These are phyloP conservation scores for Phytophthora melonis DNA, from an alignment of 352 stramenopile species.

Conservation along the genomic window DNA sequence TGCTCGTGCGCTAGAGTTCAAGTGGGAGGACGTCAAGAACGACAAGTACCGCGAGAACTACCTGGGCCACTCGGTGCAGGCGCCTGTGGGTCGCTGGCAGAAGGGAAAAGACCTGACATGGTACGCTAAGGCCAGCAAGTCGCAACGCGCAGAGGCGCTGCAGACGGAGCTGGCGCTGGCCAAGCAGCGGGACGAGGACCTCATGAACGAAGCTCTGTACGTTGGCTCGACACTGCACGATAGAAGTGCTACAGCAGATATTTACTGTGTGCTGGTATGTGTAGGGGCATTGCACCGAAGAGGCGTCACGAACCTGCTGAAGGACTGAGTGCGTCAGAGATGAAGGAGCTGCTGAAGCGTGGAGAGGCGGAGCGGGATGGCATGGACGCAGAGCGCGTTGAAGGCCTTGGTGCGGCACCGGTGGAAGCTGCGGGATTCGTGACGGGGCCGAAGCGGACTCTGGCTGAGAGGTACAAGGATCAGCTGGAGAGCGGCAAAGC, in stretches of 20 bases:
- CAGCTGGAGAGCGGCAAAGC: slow-evolving; percentile 56
- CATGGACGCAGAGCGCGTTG: slow-evolving; percentile 79
- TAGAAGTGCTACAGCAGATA: background rate
- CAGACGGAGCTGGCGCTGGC: slow-evolving; percentile 73
- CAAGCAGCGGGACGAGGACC: slow-evolving; percentile 88
- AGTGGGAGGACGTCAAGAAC: slow-evolving; percentile 95
- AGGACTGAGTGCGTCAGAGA: slow-evolving; percentile 75
- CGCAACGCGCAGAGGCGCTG: slow-evolving; percentile 59
- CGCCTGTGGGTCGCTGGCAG: slow-evolving; percentile 90
- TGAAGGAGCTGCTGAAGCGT: slow-evolving; percentile 88
- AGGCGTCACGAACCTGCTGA: slow-evolving; percentile 53
- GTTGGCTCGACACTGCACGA: slow-evolving; percentile 15
- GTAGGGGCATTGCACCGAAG: slow-evolving; percentile 73
- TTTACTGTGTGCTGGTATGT: background rate
- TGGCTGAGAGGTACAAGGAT: slow-evolving; percentile 80
- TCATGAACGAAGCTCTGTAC: slow-evolving; percentile 92
- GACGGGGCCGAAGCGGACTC: slow-evolving; percentile 64
- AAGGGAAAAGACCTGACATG: slow-evolving; percentile 91
- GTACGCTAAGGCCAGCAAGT: slow-evolving; percentile 86
- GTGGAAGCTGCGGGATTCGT: slow-evolving; percentile 54
- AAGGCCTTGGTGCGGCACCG: slow-evolving; percentile 85
- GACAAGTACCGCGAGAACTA: slow-evolving; percentile 95
- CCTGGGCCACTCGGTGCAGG: slow-evolving; percentile 88
- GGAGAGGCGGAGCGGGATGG: slow-evolving; percentile 78
- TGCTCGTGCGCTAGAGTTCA: slow-evolving; percentile 74